Evolutionary conservation across 306 rosid genomes (phyloP).

Genomic region (Ammopiptanthus mongolicus): DNA sequence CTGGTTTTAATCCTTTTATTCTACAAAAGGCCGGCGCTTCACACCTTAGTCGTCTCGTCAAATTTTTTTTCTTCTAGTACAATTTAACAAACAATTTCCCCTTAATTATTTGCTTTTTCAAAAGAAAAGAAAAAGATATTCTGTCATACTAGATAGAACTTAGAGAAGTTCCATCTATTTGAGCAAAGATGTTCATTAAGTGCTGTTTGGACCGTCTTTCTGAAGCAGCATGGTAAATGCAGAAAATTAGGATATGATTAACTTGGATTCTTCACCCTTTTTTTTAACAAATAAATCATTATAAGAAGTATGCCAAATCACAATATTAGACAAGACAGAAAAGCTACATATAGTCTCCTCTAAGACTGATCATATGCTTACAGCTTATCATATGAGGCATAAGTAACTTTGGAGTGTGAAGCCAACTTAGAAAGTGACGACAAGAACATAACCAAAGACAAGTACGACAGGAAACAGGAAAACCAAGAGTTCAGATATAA

Average conservation of each 20-base stretch:
- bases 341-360: neutral
- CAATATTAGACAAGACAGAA: neutral
- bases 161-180: neutral
- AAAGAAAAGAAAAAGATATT: neutral
- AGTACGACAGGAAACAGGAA: neutral
- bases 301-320: neutral
- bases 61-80: neutral
- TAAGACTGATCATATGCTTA: neutral
- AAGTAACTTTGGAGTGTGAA: neutral
- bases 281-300: neutral
- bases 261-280: neutral
- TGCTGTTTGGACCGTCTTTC: neutral
- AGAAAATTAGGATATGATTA: neutral
- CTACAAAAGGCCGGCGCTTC: neutral
- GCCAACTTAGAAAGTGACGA: neutral
- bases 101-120: neutral
- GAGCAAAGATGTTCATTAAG: neutral
- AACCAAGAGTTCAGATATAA: neutral
- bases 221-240: neutral
- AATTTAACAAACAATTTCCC: neutral
- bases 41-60: neutral
- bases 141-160: neutral
- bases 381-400: neutral
- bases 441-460: neutral
- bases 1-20: neutral